Evolutionary conservation across 345 rosid species (phyloP).

Genomic region (Arabis hirsuta): DNA sequence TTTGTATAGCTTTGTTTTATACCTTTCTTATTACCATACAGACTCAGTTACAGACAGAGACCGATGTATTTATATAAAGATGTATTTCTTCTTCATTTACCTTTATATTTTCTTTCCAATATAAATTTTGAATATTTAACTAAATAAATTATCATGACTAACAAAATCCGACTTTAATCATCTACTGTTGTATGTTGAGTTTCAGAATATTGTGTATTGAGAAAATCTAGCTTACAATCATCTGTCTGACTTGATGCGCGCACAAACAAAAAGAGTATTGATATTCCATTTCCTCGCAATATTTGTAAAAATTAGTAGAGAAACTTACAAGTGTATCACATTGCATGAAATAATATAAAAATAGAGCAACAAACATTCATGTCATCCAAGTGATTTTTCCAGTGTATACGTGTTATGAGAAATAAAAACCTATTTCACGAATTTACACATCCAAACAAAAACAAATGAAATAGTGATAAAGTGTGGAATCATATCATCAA

Average conservation of each 20-base stretch:
- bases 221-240: too few species aligned
- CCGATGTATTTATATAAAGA: not conserved
- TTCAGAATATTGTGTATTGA: too few species aligned
- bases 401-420: slow-evolving; percentile 7
- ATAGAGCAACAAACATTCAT: slow-evolving; percentile 20
- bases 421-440: slow-evolving; percentile 38
- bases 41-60: not conserved
- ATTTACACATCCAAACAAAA: slow-evolving; percentile 45
- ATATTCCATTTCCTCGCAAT: slow-evolving; percentile 24
- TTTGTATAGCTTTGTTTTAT: slow-evolving; percentile 41
- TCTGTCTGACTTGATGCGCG: too few species aligned
- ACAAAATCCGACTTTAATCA: too few species aligned
- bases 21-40: slow-evolving; percentile 18
- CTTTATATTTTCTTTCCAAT: not conserved
- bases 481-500: slow-evolving; percentile 30
- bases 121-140: not conserved
- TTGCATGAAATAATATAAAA: slow-evolving; percentile 19
- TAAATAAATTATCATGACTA: not conserved
- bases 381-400: slow-evolving; percentile 30
- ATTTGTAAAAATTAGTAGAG: slow-evolving; percentile 25
- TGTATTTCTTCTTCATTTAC: not conserved
- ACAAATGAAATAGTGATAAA: slow-evolving; percentile 44
- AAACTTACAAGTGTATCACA: slow-evolving; percentile 16
- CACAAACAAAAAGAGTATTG: not conserved
- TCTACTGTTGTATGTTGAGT: too few species aligned